Evolutionary conservation across 306 rosid genomes (phyloP).

Genomic region (Lathyrus aphaca): DNA sequence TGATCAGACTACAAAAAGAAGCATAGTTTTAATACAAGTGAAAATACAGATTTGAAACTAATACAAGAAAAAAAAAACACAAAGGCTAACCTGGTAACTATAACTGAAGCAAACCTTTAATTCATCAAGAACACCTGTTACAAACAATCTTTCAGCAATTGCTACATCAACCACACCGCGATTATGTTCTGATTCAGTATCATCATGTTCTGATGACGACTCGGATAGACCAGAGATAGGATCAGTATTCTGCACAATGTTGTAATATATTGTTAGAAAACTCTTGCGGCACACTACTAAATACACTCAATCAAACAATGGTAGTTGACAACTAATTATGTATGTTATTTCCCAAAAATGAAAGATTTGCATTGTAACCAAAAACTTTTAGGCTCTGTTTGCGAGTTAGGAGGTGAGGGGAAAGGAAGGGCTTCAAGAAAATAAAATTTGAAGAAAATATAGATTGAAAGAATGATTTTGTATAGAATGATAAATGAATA

Average conservation of each 20-base stretch:
- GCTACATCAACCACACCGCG: constrained; percentile 43
- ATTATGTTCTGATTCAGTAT: constrained; percentile 57
- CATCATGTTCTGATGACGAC: constrained; percentile 80
- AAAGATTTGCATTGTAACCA: constrained; percentile 1
- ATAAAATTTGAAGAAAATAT: too few relatives aligned
- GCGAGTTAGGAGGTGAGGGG: too few relatives aligned
- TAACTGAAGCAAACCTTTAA: constrained; percentile 84
- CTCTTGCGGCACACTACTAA: constrained; percentile 12
- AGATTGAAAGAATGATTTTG: too few relatives aligned
- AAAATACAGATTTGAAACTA: constrained; percentile 35
- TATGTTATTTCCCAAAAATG: background rate
- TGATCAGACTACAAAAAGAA: constrained; percentile 61
- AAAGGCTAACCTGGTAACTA: constrained; percentile 67
- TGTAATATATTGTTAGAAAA: constrained; percentile 16
- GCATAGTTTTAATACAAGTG: constrained; percentile 38
- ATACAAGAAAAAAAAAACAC: constrained; percentile 27
- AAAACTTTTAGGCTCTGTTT: constrained; percentile 10
- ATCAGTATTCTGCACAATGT: constrained; percentile 71
- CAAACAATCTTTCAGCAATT: constrained; percentile 65
- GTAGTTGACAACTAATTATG: constrained; percentile 12
- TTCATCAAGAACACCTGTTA: constrained; percentile 94
- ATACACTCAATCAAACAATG: constrained; percentile 14
- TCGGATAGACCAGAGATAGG: constrained; percentile 79
- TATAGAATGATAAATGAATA: too few relatives aligned
- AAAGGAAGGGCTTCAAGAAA: too few relatives aligned